Evolutionary conservation across 148 eudicot genomes (phyloP), one percentile per base, ranked within the genome.

Genomic region (Chenopodium formosanum): DNA sequence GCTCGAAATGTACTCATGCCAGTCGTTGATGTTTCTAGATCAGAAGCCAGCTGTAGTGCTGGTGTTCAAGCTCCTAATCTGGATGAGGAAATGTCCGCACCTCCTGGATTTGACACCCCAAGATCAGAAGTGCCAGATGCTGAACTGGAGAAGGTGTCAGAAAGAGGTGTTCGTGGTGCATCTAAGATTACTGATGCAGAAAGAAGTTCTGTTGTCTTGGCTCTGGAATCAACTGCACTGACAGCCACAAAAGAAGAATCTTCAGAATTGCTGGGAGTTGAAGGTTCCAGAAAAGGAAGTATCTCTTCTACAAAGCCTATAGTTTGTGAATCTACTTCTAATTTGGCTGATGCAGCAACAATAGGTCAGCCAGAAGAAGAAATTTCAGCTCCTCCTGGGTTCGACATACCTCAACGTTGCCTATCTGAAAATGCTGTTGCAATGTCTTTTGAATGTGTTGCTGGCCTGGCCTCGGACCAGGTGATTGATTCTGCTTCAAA

Each of bases 301-400:
- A 32, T 31, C 60, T 47, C 73, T 76, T 70, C 67, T 16, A 9
- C 78, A 52, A 72, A 32, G 58, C 76, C 83, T 68, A 70, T 46
- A 44, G 67, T 27, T 19, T 44, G 37, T 44, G 66, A 70, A 56
- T 44, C 52, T 44, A n/a, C 58, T 19, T 58, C 47, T 40, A 32
- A 74, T 53, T 68, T 71, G 46, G 72, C 73, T 83, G 72, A 53
- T 66, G 56, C 68, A 29, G 79, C 63, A 72, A 25, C 64, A 23
- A 70, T 71, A 25, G 80, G 82, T 79, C 85, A 83, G 72, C 86
- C 77, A 31, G 88, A 85, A 53, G 90, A 85, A 6, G 86, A 86
- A 53, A 79, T 87, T 75, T 72, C 68, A 34, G 80, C 83, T 37
- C 89, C 89, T 74, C 89, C 89, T 85, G 90, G 90, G 44, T 88